These are phyloP conservation scores for Mastigamoeba balamuthi DNA, from an alignment of 78 protist species.

Conservation along the genomic window DNA sequence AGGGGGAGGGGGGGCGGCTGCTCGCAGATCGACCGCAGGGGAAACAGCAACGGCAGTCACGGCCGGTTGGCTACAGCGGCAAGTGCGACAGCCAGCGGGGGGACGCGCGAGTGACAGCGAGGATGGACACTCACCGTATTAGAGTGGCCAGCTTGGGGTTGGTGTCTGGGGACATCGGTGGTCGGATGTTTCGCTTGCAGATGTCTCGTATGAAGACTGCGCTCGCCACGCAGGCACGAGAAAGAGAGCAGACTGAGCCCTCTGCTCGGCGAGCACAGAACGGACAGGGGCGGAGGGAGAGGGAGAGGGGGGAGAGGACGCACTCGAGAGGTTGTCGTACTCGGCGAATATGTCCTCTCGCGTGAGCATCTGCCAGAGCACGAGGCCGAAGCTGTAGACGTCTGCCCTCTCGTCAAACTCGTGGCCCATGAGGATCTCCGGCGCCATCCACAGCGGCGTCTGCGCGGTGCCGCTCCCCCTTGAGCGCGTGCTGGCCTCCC, in stretches of 20 bases:
- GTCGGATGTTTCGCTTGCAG: conserved; percentile 40
- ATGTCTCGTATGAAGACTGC: conserved; percentile 38
- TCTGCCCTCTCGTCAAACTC: conserved; percentile 57
- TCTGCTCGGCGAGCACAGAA: too few species aligned
- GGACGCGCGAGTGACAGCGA: too few species aligned
- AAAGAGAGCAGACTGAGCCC: too few species aligned
- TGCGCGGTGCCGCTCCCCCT: not conserved
- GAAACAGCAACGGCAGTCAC: too few species aligned
- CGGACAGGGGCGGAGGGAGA: too few species aligned
- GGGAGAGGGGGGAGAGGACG: too few species aligned
- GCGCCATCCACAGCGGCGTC: conserved; percentile 67
- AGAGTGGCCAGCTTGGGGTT: not conserved
- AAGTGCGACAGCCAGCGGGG: not conserved
- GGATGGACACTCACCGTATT: not conserved
- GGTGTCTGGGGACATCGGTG: conserved; percentile 31
- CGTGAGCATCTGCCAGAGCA: conserved; percentile 55
- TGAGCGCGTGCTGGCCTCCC: not conserved
- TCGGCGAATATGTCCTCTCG: conserved; percentile 55
- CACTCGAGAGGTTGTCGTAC: conserved; percentile 27
- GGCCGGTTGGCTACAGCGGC: too few species aligned
- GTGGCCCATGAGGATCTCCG: conserved; percentile 47
- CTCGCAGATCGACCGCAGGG: too few species aligned
- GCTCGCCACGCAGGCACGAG: too few species aligned
- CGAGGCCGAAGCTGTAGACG: conserved; percentile 23
- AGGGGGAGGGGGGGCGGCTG: too few species aligned